A percentile compares a stretch with the other conserved stretches of the same genome.
These are phyloP conservation scores for Yarrowia galli DNA, from an alignment of 1,139 yeast species.

Conservation along the genomic window DNA sequence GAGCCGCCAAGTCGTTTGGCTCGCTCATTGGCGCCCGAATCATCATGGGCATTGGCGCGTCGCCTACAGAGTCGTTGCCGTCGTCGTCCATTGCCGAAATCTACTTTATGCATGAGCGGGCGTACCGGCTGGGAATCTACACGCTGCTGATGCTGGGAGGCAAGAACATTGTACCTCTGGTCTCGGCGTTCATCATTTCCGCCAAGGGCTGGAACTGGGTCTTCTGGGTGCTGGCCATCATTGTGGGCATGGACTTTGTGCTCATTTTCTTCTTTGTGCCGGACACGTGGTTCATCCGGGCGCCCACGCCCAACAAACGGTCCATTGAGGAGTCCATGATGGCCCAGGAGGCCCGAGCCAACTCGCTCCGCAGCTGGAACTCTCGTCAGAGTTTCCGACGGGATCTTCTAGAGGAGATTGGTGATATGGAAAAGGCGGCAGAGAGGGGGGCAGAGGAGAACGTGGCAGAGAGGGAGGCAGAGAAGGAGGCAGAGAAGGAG, in stretches of 20 bases:
- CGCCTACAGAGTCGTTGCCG: slow-evolving; percentile 69
- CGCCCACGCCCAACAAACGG: slow-evolving; percentile 60
- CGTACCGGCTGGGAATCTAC: slow-evolving; percentile 67
- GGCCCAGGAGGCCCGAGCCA: slow-evolving; percentile 55
- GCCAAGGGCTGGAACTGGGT: slow-evolving; percentile 65
- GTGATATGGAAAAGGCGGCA: neutral
- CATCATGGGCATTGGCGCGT: slow-evolving; percentile 64
- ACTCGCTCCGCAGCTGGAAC: slow-evolving; percentile 40
- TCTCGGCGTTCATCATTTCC: slow-evolving; percentile 62
- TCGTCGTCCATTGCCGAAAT: slow-evolving; percentile 69
- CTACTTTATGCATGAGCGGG: slow-evolving; percentile 70
- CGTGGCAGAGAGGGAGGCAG: neutral
- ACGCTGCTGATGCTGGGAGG: slow-evolving; percentile 69
- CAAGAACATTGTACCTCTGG: slow-evolving; percentile 64
- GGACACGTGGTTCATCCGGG: slow-evolving; percentile 70
- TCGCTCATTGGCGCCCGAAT: slow-evolving; percentile 65
- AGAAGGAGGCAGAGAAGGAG: neutral
- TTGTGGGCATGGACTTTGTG: slow-evolving; percentile 58
- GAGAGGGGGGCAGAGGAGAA: neutral
- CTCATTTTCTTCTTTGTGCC: slow-evolving; percentile 65
- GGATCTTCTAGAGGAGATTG: neutral
- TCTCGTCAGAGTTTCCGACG: slow-evolving; percentile 17
- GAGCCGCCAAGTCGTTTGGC: slow-evolving; percentile 58
- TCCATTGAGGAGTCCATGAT: slow-evolving; percentile 59
- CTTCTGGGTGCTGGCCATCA: slow-evolving; percentile 65